Evolutionary conservation across 768 basidiomycete genomes (phyloP), one percentile per base, ranked within the genome.

Genomic region (Suillus alpinus): DNA sequence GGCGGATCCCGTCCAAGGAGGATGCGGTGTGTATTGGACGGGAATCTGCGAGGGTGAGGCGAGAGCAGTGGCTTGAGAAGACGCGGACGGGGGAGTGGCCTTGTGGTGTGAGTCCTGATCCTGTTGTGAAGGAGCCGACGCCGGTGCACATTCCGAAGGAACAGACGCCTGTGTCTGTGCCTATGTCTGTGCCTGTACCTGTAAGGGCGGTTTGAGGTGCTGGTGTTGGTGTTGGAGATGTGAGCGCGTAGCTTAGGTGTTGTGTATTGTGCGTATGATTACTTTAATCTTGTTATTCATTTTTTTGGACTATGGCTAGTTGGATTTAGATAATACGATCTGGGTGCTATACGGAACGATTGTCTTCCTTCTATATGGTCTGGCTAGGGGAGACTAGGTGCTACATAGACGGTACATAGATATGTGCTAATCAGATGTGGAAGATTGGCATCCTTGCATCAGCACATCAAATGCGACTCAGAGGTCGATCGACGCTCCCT

Each of bases 1-100:
- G 81, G 77, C 82, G 81, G 58, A 68, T 77, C 14, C 73, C 78
- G 26, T 71, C 72, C 0, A 69, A 73, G 29, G 77, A 76, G 1
- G 84, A 85, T 64, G 71, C 71, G 32, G 75, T 75, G 52, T 72
- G 69, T 16, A 61, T 64, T 2, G 52, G 32, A 14, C 16, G 41
- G 63, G 43, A 61, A 62, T 31, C 55, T 49, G 39, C 62, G 59
- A 64, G 62, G 46, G 58, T 51, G 34, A 58, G 58, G 61, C 65
- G 69, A 23, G 59, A 56, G 57, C 47, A 60, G 29, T 73, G 75
- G 75, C 44, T 71, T 36, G 68, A 69, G 39, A 66, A 68, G 36
- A 56, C 31, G 8, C 14, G 34, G 50, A 41, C 29, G 32, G 58
- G 57, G 31, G 58, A 31, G 29, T 56, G 56, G 53, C 34, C 34